phyloP scores from a whole-genome alignment of 139 green algal species.

The Chlorokybus atmophyticus region DNA sequence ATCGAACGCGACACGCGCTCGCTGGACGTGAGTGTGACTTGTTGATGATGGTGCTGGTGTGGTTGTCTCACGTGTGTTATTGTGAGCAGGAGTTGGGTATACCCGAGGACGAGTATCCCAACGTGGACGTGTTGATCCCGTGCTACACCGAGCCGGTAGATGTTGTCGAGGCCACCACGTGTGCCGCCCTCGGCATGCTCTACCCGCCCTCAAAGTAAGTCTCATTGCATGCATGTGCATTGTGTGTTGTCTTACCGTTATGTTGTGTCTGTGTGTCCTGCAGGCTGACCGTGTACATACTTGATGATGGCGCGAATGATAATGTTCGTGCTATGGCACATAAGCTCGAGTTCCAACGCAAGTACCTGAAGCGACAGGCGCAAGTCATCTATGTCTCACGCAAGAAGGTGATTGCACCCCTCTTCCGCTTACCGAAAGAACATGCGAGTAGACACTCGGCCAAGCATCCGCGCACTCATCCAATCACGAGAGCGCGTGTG shows the following conservation, averaged over 20 bases:
- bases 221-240: no score
- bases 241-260: no score
- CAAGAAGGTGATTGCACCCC: not conserved
- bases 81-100: no score
- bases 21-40: no score
- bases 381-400: not conserved
- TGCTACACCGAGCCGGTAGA: conserved; percentile 10
- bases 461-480: no score
- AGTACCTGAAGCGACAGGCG: not conserved
- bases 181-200: conserved; percentile 11
- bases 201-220: no score
- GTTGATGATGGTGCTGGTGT: no score
- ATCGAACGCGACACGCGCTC: not conserved
- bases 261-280: not conserved
- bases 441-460: no score
- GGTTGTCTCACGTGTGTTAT: no score
- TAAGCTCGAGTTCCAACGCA: conserved; percentile 3
- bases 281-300: conserved; percentile 11
- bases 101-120: not conserved
- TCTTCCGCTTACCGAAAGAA: no score
- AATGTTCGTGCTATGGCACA: conserved; percentile 6
- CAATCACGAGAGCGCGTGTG: no score
- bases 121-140: conserved; percentile 11
- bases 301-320: conserved; percentile 6
- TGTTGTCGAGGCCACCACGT: conserved; percentile 15